Conservation (phyloP, 805 yeast genomes). For the Yarrowia deformans region DNA sequence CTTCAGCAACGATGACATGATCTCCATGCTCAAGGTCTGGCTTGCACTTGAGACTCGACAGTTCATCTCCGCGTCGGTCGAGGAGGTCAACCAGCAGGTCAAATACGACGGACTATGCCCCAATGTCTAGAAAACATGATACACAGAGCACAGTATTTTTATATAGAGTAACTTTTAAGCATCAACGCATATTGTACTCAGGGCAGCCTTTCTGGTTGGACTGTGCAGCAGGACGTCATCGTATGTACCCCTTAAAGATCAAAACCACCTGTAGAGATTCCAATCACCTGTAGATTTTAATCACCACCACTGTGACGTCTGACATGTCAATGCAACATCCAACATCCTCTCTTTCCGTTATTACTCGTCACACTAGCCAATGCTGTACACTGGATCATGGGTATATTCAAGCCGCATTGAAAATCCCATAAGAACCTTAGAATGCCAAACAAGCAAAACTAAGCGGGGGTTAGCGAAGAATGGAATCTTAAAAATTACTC, state of each 20-base stretch:
- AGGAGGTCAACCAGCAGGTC: slow-evolving; percentile 65
- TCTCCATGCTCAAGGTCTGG: slow-evolving; percentile 91
- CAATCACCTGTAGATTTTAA: too few relatives aligned
- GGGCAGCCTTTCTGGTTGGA: too few relatives aligned
- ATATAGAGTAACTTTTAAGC: slow-evolving; percentile 22
- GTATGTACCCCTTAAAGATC: too few relatives aligned
- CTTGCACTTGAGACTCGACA: slow-evolving; percentile 86
- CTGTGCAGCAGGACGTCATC: too few relatives aligned
- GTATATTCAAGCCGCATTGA: not conserved
- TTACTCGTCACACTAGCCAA: not conserved
- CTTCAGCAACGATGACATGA: slow-evolving; percentile 53
- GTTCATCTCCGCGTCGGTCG: slow-evolving; percentile 80
- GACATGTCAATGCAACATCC: not conserved
- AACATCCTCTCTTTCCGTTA: not conserved
- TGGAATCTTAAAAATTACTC: slow-evolving; percentile 12
- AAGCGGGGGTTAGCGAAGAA: not conserved
- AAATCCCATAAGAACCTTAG: not conserved
- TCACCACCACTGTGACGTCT: too few relatives aligned
- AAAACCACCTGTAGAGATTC: too few relatives aligned
- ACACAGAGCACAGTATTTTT: slow-evolving; percentile 24
- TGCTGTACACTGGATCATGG: not conserved
- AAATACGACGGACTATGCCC: slow-evolving; percentile 73
- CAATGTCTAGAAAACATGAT: slow-evolving; percentile 49
- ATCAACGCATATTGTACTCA: not conserved
- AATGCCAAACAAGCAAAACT: slow-evolving; percentile 1